phyloP scores from a whole-genome alignment of 768 basidiomycete genomes.

The Amanita inopinata region DNA sequence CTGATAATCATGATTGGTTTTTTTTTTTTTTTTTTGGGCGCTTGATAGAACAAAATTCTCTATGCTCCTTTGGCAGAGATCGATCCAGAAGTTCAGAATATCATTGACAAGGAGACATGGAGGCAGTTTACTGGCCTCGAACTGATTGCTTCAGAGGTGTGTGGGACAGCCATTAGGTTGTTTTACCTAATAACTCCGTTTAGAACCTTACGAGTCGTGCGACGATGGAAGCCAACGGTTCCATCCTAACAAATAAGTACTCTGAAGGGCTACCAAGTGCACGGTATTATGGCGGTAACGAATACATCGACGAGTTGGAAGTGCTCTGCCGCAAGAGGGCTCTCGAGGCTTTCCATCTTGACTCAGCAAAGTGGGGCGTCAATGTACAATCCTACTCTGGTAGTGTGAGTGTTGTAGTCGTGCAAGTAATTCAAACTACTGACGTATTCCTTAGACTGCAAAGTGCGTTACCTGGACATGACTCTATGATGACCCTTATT shows the following conservation, averaged over 20 bases:
- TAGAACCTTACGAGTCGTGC: conserved; percentile 95
- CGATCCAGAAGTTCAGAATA: conserved; percentile 92
- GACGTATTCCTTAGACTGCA: conserved; percentile 49
- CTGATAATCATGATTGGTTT: conserved; percentile 8
- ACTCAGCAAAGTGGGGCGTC: conserved; percentile 90
- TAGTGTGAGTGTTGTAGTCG: conserved; percentile 44
- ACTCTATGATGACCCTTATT: conserved; percentile 11
- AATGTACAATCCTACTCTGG: conserved; percentile 99
- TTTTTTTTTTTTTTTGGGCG: neutral
- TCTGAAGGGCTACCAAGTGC: conserved; percentile 98
- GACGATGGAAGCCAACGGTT: conserved; percentile 97
- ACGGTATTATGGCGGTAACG: conserved; percentile 96
- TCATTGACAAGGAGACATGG: conserved; percentile 99
- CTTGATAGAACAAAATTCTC: conserved; percentile 78
- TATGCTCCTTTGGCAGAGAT: conserved; percentile 83
- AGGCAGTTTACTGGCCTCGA: conserved; percentile 95
- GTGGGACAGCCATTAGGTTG: conserved; percentile 10
- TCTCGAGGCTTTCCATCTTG: conserved; percentile 91
- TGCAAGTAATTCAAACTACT: conserved; percentile 9
- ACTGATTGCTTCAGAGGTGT: conserved; percentile 96
- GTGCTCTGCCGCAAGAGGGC: conserved; percentile 91
- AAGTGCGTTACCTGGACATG: conserved; percentile 46
- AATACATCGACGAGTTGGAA: conserved; percentile 96
- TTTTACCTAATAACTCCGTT: neutral
- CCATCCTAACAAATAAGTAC: conserved; percentile 98